Evolutionary conservation across 1,139 yeast species (phyloP).

Genomic region (Hyphopichia fennica): DNA sequence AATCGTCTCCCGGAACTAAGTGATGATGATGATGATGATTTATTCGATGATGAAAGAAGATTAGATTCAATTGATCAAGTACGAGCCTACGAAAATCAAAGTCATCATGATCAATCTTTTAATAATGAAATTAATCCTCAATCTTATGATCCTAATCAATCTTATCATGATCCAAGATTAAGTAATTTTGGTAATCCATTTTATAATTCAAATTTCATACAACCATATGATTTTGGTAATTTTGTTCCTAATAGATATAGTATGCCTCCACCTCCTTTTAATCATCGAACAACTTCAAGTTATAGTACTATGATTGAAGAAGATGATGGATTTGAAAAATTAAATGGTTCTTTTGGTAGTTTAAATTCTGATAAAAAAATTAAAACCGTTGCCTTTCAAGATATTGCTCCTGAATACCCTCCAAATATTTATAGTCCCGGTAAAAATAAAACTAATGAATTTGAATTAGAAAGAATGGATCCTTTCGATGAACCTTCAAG

Average conservation of each 20-base stretch:
- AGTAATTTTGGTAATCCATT: neutral
- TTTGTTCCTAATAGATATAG: neutral
- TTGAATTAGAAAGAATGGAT: conserved; percentile 21
- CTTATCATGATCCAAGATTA: neutral
- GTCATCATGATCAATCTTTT: neutral
- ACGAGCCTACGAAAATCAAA: conserved; percentile 3
- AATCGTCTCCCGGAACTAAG: neutral
- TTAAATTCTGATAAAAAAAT: neutral
- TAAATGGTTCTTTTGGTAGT: conserved; percentile 2
- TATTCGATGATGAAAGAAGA: conserved; percentile 3
- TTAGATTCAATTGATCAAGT: conserved; percentile 4
- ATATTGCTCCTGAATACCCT: conserved; percentile 38
- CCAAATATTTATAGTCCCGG: conserved; percentile 30
- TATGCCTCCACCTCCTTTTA: conserved; percentile 7
- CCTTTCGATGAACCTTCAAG: conserved; percentile 15
- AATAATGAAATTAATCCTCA: neutral
- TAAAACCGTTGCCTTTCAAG: conserved; percentile 37
- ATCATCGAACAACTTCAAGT: conserved; percentile 14
- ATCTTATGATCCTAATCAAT: neutral
- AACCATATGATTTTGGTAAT: neutral
- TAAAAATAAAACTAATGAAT: conserved; percentile 18
- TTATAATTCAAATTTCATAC: neutral
- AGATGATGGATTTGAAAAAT: conserved; percentile 17
- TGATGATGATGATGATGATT: conserved; percentile 4
- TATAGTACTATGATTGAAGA: conserved; percentile 24